Evolutionary conservation across 2,329 filamentous ascomycete genomes (phyloP).

Genomic region (Pleomassaria siparia): DNA sequence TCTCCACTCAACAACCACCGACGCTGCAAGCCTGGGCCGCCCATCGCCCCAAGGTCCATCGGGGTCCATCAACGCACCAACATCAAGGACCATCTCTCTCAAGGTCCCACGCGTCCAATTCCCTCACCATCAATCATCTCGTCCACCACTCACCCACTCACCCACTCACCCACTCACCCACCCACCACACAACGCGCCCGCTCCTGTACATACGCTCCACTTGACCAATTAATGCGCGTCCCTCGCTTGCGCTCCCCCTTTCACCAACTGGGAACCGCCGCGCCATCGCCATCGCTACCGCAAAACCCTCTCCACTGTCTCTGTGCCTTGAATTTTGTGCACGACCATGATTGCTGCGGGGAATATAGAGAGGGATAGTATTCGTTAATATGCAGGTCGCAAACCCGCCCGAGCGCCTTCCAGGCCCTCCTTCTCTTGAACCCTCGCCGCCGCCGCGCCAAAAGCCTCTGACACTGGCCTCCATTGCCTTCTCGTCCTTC

Average conservation of each 20-base stretch:
- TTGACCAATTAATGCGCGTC: conserved; percentile 21
- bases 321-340: conserved; percentile 35
- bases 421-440: conserved; percentile 22
- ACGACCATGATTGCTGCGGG: conserved; percentile 34
- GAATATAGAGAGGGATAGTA: conserved; percentile 29
- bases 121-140: conserved; percentile 27
- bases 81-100: too few relatives aligned
- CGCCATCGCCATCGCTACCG: conserved; percentile 11
- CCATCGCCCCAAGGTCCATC: conserved; percentile 1
- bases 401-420: conserved; percentile 24
- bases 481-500: conserved; percentile 47
- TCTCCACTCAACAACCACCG: conserved; percentile 17
- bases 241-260: conserved; percentile 33
- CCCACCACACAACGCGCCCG: conserved; percentile 25
- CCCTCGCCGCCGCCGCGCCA: conserved; percentile 31
- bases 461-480: conserved; percentile 41
- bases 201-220: conserved; percentile 1
- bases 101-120: too few relatives aligned
- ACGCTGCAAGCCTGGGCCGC: conserved; percentile 6
- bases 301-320: conserved; percentile 23
- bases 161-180: conserved; percentile 25
- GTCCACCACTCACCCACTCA: conserved; percentile 21
- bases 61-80: conserved; percentile 22
- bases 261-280: conserved; percentile 15
- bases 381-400: conserved; percentile 40